Conservation (phyloP, 208 protist species). For the Leishmania lainsoni region DNA sequence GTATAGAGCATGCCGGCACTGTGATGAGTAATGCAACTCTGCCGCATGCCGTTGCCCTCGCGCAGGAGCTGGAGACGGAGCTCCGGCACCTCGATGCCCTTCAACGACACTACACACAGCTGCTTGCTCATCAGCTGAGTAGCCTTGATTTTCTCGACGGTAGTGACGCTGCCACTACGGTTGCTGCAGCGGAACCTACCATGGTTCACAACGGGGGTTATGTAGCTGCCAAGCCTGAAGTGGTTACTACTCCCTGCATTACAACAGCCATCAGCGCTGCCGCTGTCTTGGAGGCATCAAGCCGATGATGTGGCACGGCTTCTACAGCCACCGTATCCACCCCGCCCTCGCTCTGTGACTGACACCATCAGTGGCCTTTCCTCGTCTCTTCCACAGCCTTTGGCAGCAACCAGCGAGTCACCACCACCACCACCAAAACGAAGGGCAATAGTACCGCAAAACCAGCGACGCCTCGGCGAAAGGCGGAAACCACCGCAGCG, state of each 20-base stretch:
- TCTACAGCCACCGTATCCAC: not conserved
- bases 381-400: not conserved
- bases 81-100: slow-evolving; percentile 21
- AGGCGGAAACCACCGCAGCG: not conserved
- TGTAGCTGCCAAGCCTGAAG: not conserved
- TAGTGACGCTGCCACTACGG: not conserved
- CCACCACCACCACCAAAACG: not conserved
- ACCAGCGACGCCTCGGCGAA: not conserved
- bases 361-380: not conserved
- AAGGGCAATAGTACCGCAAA: not conserved
- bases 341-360: not conserved
- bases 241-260: not conserved
- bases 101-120: slow-evolving; percentile 15
- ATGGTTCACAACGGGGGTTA: not conserved
- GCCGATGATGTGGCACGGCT: not conserved
- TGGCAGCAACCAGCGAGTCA: not conserved
- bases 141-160: slow-evolving; percentile 10
- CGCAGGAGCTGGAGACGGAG: slow-evolving; percentile 19
- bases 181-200: not conserved
- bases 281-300: not conserved
- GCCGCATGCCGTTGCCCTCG: slow-evolving; percentile 21
- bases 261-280: not conserved
- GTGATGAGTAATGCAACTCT: not conserved
- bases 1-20: not conserved
- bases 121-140: slow-evolving; percentile 17